phyloP scores from a whole-genome alignment of 768 basidiomycete genomes.

The Inosperma sp. region DNA sequence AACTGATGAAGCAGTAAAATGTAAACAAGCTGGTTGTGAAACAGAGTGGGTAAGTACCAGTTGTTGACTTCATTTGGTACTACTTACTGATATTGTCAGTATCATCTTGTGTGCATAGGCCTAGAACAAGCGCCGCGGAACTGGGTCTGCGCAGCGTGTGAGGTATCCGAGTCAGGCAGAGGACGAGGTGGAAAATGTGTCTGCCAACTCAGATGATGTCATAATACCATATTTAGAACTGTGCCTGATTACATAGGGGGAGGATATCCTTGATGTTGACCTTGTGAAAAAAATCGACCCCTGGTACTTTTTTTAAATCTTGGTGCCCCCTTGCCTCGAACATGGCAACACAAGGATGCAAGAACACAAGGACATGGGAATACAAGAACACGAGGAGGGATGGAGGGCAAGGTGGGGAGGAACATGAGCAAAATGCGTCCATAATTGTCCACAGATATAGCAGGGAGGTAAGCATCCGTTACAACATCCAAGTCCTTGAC shows the following conservation, averaged over 20 bases:
- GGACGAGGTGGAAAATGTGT: not conserved
- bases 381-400: too few species aligned
- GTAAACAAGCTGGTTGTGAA: slow-evolving; percentile 9
- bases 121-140: not conserved
- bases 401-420: too few species aligned
- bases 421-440: too few species aligned
- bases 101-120: slow-evolving; percentile 9
- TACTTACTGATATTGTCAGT: slow-evolving; percentile 5
- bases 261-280: not conserved
- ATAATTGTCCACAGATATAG: too few species aligned
- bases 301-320: not conserved
- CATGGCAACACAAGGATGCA: too few species aligned
- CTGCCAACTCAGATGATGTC: slow-evolving; percentile 8
- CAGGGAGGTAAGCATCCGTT: too few species aligned
- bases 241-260: slow-evolving; percentile 10
- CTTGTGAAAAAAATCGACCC: slow-evolving; percentile 2
- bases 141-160: slow-evolving; percentile 7
- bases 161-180: slow-evolving; percentile 3
- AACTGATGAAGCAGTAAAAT: slow-evolving; percentile 1
- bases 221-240: slow-evolving; percentile 6
- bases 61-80: not conserved
- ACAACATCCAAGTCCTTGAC: too few species aligned
- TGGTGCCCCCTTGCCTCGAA: too few species aligned
- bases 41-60: slow-evolving; percentile 10
- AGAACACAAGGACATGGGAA: too few species aligned